Conservation (phyloP, 345 rosid species). For the Brassica incana region DNA sequence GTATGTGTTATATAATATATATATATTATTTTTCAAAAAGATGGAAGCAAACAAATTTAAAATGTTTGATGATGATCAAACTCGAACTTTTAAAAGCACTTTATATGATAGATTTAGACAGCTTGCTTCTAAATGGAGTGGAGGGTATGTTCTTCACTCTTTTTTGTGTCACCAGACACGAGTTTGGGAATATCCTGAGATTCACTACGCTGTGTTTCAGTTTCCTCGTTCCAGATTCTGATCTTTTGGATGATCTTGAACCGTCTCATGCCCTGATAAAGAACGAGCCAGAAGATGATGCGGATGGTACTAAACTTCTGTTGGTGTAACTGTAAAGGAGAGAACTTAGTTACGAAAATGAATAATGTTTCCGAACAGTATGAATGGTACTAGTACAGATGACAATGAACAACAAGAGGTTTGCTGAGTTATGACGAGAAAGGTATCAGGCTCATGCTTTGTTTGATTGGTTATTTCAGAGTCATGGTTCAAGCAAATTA, state of each 20-base stretch:
- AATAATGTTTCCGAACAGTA: too few species aligned
- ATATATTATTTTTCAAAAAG: background rate
- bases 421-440: too few species aligned
- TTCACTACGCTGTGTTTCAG: slow-evolving; percentile 58
- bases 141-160: slow-evolving; percentile 59
- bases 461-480: slow-evolving; percentile 35
- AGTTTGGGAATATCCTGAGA: slow-evolving; percentile 60
- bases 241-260: too few species aligned
- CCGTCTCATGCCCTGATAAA: too few species aligned
- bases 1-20: background rate
- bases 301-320: too few species aligned
- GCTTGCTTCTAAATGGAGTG: slow-evolving; percentile 65
- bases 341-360: too few species aligned
- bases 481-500: background rate
- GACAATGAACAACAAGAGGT: too few species aligned
- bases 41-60: background rate
- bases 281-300: too few species aligned
- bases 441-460: background rate
- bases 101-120: slow-evolving; percentile 71
- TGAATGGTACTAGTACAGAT: too few species aligned
- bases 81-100: slow-evolving; percentile 42
- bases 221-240: slow-evolving; percentile 53
- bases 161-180: slow-evolving; percentile 59
- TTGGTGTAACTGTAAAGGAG: too few species aligned
- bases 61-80: background rate